A percentile compares a stretch with the other conserved stretches of the same genome.
Evolutionary conservation across 768 basidiomycete species (phyloP).

Genomic region (Mrakia blollopis): DNA sequence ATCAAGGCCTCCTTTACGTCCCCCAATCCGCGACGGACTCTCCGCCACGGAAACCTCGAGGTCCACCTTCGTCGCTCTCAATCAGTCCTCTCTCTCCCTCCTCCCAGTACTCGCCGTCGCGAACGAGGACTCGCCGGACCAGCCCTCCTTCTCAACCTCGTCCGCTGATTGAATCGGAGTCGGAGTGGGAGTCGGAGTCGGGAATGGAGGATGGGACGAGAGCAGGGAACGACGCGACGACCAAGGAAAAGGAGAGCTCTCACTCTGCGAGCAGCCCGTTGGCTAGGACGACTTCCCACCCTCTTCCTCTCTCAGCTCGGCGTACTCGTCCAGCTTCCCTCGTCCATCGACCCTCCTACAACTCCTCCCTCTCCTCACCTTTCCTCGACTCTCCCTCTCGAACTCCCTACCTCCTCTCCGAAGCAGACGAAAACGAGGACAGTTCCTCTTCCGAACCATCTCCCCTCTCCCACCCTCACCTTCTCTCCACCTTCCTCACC

Average conservation of each 20-base stretch:
- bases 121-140: neutral
- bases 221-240: neutral
- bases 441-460: neutral
- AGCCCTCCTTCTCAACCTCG: conserved; percentile 6
- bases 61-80: neutral
- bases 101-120: neutral
- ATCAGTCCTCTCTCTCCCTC: neutral
- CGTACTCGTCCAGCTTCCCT: neutral
- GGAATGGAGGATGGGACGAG: neutral
- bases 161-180: neutral
- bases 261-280: neutral
- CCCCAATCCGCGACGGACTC: neutral
- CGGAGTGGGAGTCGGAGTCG: neutral
- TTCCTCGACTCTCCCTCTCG: conserved; percentile 9
- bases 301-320: neutral
- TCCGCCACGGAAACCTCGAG: neutral
- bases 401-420: conserved; percentile 17
- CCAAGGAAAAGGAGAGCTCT: neutral
- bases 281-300: neutral
- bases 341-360: neutral
- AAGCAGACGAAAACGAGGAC: neutral
- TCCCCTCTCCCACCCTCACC: conserved; percentile 20
- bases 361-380: neutral
- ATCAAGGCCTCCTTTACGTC: neutral
- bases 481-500: conserved; percentile 18